These are phyloP conservation scores for Aspergillus luchuensis DNA, from an alignment of 2,329 filamentous ascomycete species.

Conservation along the genomic window DNA sequence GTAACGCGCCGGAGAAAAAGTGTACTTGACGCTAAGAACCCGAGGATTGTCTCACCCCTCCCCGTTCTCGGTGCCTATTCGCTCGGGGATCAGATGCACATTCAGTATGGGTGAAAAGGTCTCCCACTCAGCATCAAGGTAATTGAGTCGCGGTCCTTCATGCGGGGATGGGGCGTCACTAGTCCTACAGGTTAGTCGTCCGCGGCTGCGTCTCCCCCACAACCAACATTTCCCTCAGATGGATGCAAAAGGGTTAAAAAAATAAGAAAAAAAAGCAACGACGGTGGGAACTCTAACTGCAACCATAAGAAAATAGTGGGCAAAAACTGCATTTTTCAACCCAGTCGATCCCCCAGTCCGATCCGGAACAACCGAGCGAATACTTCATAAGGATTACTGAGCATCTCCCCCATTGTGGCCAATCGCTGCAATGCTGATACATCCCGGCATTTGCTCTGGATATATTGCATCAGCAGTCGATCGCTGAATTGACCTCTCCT, in stretches of 20 bases:
- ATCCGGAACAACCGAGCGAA: constrained; percentile 7
- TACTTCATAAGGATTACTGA: neutral
- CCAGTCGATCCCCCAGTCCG: constrained; percentile 2
- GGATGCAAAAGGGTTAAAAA: neutral
- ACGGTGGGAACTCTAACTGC: constrained; percentile 9
- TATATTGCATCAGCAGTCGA: neutral
- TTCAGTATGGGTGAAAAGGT: neutral
- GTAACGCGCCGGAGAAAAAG: neutral
- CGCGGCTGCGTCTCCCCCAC: constrained; percentile 15
- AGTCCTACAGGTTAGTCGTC: constrained; percentile 10
- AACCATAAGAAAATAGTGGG: neutral
- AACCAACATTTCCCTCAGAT: constrained; percentile 7
- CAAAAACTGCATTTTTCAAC: neutral
- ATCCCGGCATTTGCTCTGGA: neutral
- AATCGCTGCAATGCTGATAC: neutral
- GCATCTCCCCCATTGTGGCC: neutral
- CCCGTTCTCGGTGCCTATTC: neutral
- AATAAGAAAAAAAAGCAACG: constrained; percentile 5
- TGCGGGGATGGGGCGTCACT: constrained; percentile 18
- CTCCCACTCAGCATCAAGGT: neutral
- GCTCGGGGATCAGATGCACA: constrained; percentile 1
- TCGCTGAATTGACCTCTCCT: neutral
- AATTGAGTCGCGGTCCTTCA: constrained; percentile 8
- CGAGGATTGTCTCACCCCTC: neutral
- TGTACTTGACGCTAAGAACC: constrained; percentile 4